Evolutionary conservation across 23 red algal species (phyloP).

Genomic region (Gracilaria gracilis): DNA sequence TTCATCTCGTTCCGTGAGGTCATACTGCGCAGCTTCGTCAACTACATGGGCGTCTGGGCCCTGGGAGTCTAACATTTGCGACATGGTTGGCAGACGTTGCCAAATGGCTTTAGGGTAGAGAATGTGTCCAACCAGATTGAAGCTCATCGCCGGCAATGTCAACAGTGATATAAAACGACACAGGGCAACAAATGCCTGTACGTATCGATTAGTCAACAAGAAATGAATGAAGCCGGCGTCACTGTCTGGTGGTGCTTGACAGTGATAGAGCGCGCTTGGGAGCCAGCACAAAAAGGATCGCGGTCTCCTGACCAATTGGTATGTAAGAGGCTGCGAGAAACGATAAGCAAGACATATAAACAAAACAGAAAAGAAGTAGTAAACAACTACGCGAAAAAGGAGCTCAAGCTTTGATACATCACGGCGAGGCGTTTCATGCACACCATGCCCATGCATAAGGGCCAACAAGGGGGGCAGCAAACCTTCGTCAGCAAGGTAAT

Average conservation of each 20-base stretch:
- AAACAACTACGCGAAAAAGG: conserved; percentile 26
- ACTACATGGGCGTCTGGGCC: neutral
- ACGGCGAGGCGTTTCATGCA: conserved; percentile 24
- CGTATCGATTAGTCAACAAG: conserved; percentile 21
- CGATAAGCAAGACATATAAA: conserved; percentile 59
- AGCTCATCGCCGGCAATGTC: conserved; percentile 67
- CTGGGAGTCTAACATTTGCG: conserved; percentile 18
- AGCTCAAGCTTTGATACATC: conserved; percentile 23
- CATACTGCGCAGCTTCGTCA: neutral
- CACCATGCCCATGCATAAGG: conserved; percentile 9
- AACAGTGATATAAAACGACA: conserved; percentile 54
- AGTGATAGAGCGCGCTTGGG: conserved; percentile 24
- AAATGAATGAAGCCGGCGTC: neutral
- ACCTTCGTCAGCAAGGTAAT: neutral
- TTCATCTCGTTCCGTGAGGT: neutral
- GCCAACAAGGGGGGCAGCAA: neutral
- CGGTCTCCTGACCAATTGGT: neutral
- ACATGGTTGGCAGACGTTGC: conserved; percentile 39
- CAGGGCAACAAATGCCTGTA: conserved; percentile 20
- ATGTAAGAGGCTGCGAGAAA: conserved; percentile 26
- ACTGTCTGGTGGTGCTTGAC: neutral
- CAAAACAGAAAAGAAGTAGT: conserved; percentile 9
- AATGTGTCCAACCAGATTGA: conserved; percentile 67
- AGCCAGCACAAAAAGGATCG: conserved; percentile 42
- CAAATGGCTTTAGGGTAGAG: conserved; percentile 51